Percentiles rank a stretch among this genome's conserved stretches.
These are phyloP conservation scores for Pythium guiyangense DNA, from an alignment of 352 stramenopile species.

Conservation along the genomic window DNA sequence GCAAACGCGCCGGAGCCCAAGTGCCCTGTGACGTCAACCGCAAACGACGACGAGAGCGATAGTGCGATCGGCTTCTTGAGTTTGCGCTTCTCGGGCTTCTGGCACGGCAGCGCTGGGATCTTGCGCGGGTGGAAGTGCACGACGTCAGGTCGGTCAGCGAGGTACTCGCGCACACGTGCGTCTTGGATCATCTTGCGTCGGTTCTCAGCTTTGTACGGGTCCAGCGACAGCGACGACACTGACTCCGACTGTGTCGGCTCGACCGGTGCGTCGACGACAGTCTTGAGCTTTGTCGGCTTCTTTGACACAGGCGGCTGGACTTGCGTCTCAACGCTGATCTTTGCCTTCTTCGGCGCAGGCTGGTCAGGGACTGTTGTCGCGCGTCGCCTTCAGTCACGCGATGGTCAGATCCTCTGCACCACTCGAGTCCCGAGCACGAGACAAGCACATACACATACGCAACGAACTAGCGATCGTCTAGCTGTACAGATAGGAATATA, in stretches of 20 bases:
- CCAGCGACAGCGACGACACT: conserved; percentile 14
- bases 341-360: conserved; percentile 7
- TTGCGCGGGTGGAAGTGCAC: conserved; percentile 55
- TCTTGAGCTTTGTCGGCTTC: conserved; percentile 2
- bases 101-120: conserved; percentile 38
- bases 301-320: background rate
- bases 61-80: conserved; percentile 52
- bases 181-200: conserved; percentile 41
- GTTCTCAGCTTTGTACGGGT: conserved; percentile 54
- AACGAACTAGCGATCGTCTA: background rate
- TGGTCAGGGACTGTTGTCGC: background rate
- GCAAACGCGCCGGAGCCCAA: conserved; percentile 75
- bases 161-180: conserved; percentile 33
- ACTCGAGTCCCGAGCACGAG: background rate
- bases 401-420: conserved; percentile 3
- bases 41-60: conserved; percentile 22
- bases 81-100: conserved; percentile 39
- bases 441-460: conserved; percentile 1
- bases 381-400: conserved; percentile 7
- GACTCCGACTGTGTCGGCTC: conserved; percentile 3
- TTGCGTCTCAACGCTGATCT: background rate
- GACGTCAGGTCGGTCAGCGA: conserved; percentile 32
- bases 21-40: conserved; percentile 42
- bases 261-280: background rate
- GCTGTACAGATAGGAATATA: conserved; percentile 17